Evolutionary conservation across 2,329 filamentous ascomycete species (phyloP).

Genomic region (Dryadomyces quercus-mongolicae): DNA sequence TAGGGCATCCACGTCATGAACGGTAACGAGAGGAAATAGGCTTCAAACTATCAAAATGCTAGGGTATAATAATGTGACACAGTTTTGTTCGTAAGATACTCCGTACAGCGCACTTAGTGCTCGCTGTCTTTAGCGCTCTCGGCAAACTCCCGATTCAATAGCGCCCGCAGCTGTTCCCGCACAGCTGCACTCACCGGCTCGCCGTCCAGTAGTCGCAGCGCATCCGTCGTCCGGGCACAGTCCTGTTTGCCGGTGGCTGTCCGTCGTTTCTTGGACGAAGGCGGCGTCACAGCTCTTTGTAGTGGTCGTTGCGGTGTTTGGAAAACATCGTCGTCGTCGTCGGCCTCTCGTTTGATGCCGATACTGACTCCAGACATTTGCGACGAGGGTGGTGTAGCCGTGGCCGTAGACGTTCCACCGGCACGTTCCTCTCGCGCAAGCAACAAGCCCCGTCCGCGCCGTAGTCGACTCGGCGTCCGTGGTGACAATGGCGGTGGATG

Average conservation of each 20-base stretch:
- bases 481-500: not conserved
- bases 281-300: not conserved
- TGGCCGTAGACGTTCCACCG: not conserved
- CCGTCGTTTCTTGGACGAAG: conserved; percentile 2
- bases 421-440: not conserved
- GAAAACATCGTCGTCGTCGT: not conserved
- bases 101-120: no score
- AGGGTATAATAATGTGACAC: not conserved
- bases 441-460: not conserved
- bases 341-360: not conserved
- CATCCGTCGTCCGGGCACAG: conserved; percentile 29
- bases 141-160: not conserved
- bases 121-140: no score
- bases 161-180: conserved; percentile 28
- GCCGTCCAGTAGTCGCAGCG: conserved; percentile 35
- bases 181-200: conserved; percentile 26
- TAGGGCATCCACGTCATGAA: not conserved
- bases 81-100: not conserved
- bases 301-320: not conserved
- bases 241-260: conserved; percentile 6
- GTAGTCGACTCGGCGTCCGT: not conserved
- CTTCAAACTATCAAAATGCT: not conserved
- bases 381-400: not conserved
- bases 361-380: not conserved
- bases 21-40: not conserved